These are phyloP conservation scores for Hymenochaete sp. DNA, from an alignment of 1,284 basidiomycete species.

Conservation along the genomic window DNA sequence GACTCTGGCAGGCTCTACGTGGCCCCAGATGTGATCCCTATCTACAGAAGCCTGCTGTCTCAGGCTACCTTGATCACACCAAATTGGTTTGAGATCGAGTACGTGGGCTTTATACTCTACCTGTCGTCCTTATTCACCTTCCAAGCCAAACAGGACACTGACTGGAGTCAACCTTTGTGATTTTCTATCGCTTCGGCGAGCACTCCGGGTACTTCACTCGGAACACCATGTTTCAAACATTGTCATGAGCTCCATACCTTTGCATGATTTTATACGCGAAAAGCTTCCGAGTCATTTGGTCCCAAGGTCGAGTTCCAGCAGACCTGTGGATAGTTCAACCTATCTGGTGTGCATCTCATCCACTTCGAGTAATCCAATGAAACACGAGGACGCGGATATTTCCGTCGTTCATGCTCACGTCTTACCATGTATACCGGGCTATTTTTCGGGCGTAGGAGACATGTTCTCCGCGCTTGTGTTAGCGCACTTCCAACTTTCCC, in stretches of 20 bases:
- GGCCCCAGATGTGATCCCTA: conserved; percentile 77
- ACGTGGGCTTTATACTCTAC: conserved; percentile 27
- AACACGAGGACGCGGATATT: background rate
- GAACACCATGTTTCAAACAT: conserved; percentile 75
- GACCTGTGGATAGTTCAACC: conserved; percentile 28
- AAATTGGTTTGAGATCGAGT: conserved; percentile 99
- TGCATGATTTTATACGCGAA: conserved; percentile 44
- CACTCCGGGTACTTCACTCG: conserved; percentile 69
- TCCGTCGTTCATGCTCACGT: conserved; percentile 57
- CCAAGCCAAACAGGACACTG: conserved; percentile 44
- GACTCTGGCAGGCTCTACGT: conserved; percentile 88
- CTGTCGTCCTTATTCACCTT: conserved; percentile 1
- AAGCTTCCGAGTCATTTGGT: conserved; percentile 39
- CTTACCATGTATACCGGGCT: conserved; percentile 79
- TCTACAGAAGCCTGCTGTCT: conserved; percentile 76
- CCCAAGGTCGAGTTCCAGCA: conserved; percentile 21
- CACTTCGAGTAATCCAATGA: conserved; percentile 26
- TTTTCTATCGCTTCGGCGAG: conserved; percentile 54
- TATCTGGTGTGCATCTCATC: conserved; percentile 76
- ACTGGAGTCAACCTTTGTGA: conserved; percentile 66
- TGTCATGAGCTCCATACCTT: conserved; percentile 85
- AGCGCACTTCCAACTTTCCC: conserved; percentile 56
- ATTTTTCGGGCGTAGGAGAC: conserved; percentile 96
- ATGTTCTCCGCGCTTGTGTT: conserved; percentile 91
- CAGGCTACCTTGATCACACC: conserved; percentile 89